These are phyloP conservation scores for Arthrobotrys sinensis DNA, from an alignment of 2,329 filamentous ascomycete species.

Conservation along the genomic window DNA sequence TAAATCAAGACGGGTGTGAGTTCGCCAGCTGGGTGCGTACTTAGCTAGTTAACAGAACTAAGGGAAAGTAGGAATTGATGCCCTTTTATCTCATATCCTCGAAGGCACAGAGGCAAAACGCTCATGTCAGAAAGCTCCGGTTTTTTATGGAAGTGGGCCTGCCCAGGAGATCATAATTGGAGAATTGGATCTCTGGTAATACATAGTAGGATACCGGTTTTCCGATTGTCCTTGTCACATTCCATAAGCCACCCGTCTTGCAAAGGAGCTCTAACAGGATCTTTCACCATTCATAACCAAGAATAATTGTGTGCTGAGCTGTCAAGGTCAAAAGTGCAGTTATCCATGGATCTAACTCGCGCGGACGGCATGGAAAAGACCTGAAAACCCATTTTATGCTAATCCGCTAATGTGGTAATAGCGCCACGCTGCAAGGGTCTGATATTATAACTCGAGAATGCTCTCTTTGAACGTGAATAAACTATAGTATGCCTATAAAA, in stretches of 20 bases:
- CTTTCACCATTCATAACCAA: neutral
- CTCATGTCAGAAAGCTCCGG: neutral
- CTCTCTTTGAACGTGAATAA: too few species aligned
- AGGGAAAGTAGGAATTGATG: neutral
- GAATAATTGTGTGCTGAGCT: too few species aligned
- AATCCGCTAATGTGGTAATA: too few species aligned
- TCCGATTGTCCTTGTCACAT: neutral
- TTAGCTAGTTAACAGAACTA: neutral
- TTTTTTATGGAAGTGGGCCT: neutral
- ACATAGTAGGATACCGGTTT: neutral
- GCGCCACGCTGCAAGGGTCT: too few species aligned
- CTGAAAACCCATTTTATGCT: too few species aligned
- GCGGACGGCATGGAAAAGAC: too few species aligned
- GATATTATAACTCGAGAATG: too few species aligned
- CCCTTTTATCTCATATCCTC: neutral
- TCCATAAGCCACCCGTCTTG: neutral
- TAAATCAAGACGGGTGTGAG: too few species aligned
- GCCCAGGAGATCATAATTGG: neutral
- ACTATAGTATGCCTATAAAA: too few species aligned
- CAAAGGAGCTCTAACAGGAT: neutral
- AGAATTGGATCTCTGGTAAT: neutral
- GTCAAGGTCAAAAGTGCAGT: too few species aligned
- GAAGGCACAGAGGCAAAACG: neutral
- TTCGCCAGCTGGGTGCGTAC: neutral
- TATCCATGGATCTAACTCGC: too few species aligned